These are phyloP conservation scores for Nepenthes alata DNA, from an alignment of 179 eudicot species.

Conservation along the genomic window DNA sequence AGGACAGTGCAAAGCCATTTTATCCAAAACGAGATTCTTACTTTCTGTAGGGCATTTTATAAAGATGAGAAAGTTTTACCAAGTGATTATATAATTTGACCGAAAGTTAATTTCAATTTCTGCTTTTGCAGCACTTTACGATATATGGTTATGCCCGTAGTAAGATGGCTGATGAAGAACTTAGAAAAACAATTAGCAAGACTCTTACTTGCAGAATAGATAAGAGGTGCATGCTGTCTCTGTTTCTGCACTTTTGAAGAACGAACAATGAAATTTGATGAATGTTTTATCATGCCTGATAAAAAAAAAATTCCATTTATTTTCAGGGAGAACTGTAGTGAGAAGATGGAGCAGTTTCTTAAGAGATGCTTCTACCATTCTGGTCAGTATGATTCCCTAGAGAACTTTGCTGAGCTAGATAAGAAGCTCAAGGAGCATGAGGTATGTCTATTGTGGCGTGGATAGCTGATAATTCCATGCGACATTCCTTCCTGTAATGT, in stretches of 20 bases:
- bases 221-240: constrained; percentile 41
- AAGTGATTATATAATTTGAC: no score
- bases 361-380: constrained; percentile 78
- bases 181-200: constrained; percentile 81
- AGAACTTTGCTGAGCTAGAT: constrained; percentile 61
- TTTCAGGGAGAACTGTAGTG: constrained; percentile 72
- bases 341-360: constrained; percentile 89
- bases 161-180: constrained; percentile 94
- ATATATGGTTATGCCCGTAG: constrained; percentile 96
- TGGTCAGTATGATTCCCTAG: constrained; percentile 71
- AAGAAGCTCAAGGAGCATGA: constrained; percentile 74
- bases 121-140: constrained; percentile 71
- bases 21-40: no score
- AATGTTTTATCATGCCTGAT: not conserved
- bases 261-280: not conserved
- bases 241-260: not conserved
- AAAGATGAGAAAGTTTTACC: no score
- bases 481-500: no score
- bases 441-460: constrained; percentile 26
- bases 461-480: no score
- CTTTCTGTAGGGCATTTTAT: no score
- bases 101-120: not conserved
- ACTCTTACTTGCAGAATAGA: constrained; percentile 96
- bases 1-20: no score
- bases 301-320: no score